These are phyloP conservation scores for Calophaca sinica DNA, from an alignment of 306 rosid genomes.

Conservation along the genomic window DNA sequence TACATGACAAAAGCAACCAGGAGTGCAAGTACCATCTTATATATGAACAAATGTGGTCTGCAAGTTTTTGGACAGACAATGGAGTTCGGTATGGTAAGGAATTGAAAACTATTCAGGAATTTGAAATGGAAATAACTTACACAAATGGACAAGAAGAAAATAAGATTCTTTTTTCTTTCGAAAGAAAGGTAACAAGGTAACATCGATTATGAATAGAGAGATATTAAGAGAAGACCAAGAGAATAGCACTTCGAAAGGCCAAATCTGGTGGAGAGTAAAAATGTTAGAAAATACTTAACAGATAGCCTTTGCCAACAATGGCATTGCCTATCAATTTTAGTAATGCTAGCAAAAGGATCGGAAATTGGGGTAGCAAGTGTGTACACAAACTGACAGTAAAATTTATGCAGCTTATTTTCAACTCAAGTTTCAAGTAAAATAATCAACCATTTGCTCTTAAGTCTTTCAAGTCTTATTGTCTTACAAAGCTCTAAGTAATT, in stretches of 20 bases:
- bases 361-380: not conserved
- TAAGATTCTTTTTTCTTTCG: not conserved
- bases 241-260: constrained; percentile 25
- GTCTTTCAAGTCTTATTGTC: not conserved
- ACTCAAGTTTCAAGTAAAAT: constrained; percentile 24
- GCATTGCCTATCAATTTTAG: constrained; percentile 4
- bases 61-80: constrained; percentile 23
- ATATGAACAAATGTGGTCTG: constrained; percentile 7
- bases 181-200: not conserved
- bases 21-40: not conserved
- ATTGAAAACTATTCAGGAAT: constrained; percentile 3
- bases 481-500: constrained; percentile 1
- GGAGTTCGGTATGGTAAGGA: constrained; percentile 13
- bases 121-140: constrained; percentile 21
- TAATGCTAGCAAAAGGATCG: not conserved
- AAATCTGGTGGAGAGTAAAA: constrained; percentile 27
- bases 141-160: not conserved
- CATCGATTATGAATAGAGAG: not conserved
- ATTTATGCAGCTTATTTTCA: not conserved
- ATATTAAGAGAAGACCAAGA: not conserved
- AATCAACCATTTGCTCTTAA: constrained; percentile 12
- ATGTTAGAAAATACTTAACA: constrained; percentile 5
- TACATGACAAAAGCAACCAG: not conserved
- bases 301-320: constrained; percentile 17
- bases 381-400: constrained; percentile 20